Evolutionary conservation across 805 yeast species (phyloP).

Genomic region (Candida nitratophila): DNA sequence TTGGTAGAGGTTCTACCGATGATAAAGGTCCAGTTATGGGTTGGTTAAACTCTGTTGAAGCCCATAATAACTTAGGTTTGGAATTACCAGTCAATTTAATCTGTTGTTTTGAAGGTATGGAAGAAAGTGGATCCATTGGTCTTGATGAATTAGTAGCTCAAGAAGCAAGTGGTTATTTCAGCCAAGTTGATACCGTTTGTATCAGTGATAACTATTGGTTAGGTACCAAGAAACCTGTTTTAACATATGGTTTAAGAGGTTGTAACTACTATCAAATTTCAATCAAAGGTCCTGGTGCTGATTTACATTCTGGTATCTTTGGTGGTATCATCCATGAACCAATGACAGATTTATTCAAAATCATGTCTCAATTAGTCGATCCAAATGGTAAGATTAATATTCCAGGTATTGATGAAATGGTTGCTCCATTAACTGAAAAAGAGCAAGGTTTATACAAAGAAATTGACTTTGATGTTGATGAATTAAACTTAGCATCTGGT

Average conservation of each 20-base stretch:
- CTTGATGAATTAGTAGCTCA: slow-evolving; percentile 73
- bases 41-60: slow-evolving; percentile 90
- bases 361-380: slow-evolving; percentile 73
- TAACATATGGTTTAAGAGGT: slow-evolving; percentile 97
- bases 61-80: slow-evolving; percentile 75
- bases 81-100: slow-evolving; percentile 92
- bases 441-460: slow-evolving; percentile 76
- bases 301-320: slow-evolving; percentile 93
- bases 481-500: slow-evolving; percentile 84
- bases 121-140: slow-evolving; percentile 93
- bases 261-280: slow-evolving; percentile 84
- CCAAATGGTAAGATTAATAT: slow-evolving; percentile 75
- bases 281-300: slow-evolving; percentile 91
- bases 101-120: slow-evolving; percentile 98
- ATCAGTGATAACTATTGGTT: slow-evolving; percentile 98
- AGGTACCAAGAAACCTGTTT: slow-evolving; percentile 93
- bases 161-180: slow-evolving; percentile 78
- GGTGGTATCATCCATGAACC: slow-evolving; percentile 99
- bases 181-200: slow-evolving; percentile 88
- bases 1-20: slow-evolving; percentile 94
- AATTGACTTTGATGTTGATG: slow-evolving; percentile 79
- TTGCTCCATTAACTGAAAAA: slow-evolving; percentile 80
- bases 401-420: slow-evolving; percentile 90
- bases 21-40: slow-evolving; percentile 98
- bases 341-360: slow-evolving; percentile 81